A percentile compares a stretch with the other conserved stretches of the same genome.
phyloP scores from a whole-genome alignment of 129 eudicot species.

The Escallonia herrerae region DNA sequence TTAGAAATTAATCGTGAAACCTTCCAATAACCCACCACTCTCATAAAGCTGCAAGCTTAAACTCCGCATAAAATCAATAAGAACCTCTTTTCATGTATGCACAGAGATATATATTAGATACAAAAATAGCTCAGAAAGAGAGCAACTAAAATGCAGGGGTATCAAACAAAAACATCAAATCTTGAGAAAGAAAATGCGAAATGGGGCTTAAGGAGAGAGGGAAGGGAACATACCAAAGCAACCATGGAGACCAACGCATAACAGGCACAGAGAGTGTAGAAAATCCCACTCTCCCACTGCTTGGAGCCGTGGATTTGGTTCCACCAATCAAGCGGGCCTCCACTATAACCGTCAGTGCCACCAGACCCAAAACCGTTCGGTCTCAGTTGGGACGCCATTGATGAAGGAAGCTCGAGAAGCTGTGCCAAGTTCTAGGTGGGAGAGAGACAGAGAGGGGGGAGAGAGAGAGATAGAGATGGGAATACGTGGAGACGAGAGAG shows the following conservation, averaged over 20 bases:
- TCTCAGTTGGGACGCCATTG: constrained; percentile 16
- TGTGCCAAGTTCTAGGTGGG: neutral
- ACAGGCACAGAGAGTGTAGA: constrained; percentile 46
- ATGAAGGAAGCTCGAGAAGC: neutral
- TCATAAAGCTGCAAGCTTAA: no score
- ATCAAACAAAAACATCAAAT: no score
- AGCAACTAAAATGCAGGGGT: no score
- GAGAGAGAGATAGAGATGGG: constrained; percentile 1
- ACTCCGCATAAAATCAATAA: no score
- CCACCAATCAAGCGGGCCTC: constrained; percentile 30
- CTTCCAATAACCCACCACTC: no score
- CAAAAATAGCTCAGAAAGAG: no score
- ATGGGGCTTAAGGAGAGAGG: neutral
- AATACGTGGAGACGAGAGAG: neutral
- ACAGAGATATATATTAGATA: no score
- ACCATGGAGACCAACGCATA: constrained; percentile 52
- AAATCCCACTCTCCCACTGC: constrained; percentile 35
- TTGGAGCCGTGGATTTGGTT: constrained; percentile 25
- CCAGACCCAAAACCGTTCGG: neutral
- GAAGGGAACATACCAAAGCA: constrained; percentile 41
- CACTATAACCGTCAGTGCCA: constrained; percentile 1
- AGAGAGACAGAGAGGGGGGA: neutral
- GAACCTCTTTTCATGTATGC: no score
- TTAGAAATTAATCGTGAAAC: no score
- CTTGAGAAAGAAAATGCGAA: no score